Evolutionary conservation across 768 basidiomycete genomes (phyloP).

Genomic region (Botryobasidium botryosum): DNA sequence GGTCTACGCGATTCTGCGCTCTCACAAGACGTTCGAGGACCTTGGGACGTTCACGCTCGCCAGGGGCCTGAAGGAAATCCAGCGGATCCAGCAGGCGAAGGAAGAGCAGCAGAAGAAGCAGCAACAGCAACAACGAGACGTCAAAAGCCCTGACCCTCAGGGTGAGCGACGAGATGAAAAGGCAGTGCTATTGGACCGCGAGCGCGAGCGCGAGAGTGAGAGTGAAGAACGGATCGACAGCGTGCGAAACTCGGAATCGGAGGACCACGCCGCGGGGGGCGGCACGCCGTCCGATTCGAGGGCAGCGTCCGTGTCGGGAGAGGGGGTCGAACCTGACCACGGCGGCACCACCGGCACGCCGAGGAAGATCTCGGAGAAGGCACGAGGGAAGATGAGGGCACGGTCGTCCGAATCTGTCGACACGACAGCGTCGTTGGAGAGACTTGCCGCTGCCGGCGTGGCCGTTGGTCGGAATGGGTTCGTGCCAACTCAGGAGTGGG

Average conservation of each 20-base stretch:
- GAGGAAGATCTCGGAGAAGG: constrained; percentile 55
- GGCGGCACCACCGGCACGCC: constrained; percentile 5
- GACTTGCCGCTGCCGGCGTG: constrained; percentile 43
- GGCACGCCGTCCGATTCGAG: too few relatives aligned
- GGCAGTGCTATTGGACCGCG: too few relatives aligned
- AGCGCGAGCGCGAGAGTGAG: too few relatives aligned
- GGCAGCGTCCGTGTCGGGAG: not conserved
- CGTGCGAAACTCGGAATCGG: too few relatives aligned
- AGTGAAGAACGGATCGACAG: too few relatives aligned
- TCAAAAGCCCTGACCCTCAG: not conserved
- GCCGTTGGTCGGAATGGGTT: constrained; percentile 87
- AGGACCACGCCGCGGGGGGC: too few relatives aligned
- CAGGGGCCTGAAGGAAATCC: constrained; percentile 71
- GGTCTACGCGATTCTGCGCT: constrained; percentile 67
- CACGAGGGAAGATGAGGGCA: constrained; percentile 78
- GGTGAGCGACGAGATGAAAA: not conserved
- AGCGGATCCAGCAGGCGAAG: constrained; percentile 50
- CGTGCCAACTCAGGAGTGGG: constrained; percentile 95
- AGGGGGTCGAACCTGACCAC: not conserved
- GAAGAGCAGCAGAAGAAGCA: constrained; percentile 37
- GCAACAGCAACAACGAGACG: not conserved
- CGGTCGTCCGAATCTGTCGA: constrained; percentile 20
- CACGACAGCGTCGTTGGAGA: constrained; percentile 28
- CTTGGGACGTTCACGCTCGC: constrained; percentile 84
- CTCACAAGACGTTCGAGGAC: constrained; percentile 75